These are phyloP conservation scores for Nannochloropsis salina DNA, from an alignment of 108 stramenopile genomes.

Conservation along the genomic window DNA sequence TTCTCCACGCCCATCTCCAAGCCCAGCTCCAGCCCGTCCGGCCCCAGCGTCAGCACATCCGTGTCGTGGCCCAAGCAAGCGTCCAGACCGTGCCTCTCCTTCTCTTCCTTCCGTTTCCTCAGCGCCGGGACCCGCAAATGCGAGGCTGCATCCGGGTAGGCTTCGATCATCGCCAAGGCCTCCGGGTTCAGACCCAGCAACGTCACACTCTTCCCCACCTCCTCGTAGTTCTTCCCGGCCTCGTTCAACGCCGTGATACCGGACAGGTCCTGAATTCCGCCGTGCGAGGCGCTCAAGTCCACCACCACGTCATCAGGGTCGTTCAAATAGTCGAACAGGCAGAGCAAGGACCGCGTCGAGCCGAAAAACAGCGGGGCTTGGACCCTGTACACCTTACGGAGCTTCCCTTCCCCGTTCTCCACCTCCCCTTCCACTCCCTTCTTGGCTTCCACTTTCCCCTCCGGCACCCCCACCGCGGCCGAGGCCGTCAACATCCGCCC, in stretches of 20 bases:
- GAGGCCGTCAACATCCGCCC: background rate
- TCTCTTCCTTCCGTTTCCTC: background rate
- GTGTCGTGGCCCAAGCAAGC: background rate
- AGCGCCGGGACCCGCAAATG: background rate
- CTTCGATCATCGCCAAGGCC: background rate
- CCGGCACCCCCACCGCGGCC: background rate
- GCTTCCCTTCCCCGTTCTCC: constrained; percentile 30
- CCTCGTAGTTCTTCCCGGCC: constrained; percentile 59
- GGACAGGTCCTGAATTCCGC: constrained; percentile 62
- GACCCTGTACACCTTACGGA: constrained; percentile 57
- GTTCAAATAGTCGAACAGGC: constrained; percentile 57
- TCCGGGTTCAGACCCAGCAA: constrained; percentile 59
- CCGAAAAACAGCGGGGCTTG: constrained; percentile 78
- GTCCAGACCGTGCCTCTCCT: background rate
- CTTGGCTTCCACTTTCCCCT: background rate
- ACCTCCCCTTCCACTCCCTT: background rate
- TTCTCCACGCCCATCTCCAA: constrained; percentile 6
- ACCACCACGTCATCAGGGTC: constrained; percentile 65
- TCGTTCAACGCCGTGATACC: constrained; percentile 65
- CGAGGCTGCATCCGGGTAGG: background rate
- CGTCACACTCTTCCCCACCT: constrained; percentile 59
- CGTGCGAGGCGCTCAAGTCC: constrained; percentile 62
- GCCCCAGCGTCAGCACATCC: background rate
- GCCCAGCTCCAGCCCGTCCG: background rate
- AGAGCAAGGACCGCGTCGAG: constrained; percentile 56